These are phyloP conservation scores for Podosphaera leucotricha DNA, from an alignment of 2,329 filamentous ascomycete species.

Conservation along the genomic window DNA sequence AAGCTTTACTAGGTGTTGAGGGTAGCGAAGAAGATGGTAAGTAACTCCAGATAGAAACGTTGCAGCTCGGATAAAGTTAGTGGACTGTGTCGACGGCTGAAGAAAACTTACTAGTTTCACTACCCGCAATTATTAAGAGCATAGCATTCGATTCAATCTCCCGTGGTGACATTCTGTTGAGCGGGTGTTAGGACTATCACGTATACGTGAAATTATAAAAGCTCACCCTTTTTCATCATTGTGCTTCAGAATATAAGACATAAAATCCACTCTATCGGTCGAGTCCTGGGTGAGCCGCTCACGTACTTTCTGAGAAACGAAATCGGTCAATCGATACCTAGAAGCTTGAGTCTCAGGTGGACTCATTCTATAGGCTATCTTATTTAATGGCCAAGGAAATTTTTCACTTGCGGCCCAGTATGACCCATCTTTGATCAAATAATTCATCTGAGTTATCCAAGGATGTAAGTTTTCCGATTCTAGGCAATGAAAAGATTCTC, in stretches of 20 bases:
- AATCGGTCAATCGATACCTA: not conserved
- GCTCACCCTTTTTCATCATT: constrained; percentile 7
- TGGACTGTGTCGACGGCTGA: not conserved
- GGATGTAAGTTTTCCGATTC: constrained; percentile 9
- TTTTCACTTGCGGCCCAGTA: not conserved
- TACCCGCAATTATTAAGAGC: constrained; percentile 5
- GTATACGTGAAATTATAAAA: not conserved
- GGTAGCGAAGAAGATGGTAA: constrained; percentile 8
- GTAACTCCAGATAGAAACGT: constrained; percentile 18
- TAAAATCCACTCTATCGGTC: not conserved
- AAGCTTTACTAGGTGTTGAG: constrained; percentile 17
- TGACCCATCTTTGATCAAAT: not conserved
- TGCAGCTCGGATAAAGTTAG: constrained; percentile 7
- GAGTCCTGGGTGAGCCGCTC: not conserved
- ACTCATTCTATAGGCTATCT: not conserved
- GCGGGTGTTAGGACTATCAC: not conserved
- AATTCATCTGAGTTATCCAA: constrained; percentile 6
- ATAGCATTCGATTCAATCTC: constrained; percentile 4
- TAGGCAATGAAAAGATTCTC: constrained; percentile 18
- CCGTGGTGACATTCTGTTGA: constrained; percentile 1
- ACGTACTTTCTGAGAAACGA: not conserved
- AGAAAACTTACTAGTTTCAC: constrained; percentile 5
- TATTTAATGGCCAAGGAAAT: not conserved
- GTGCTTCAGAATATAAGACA: constrained; percentile 2
- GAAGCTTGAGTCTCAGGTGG: not conserved